Evolutionary conservation across 768 basidiomycete species (phyloP), one percentile per base, ranked within the genome.

Genomic region (Psilocybe cyanescens): DNA sequence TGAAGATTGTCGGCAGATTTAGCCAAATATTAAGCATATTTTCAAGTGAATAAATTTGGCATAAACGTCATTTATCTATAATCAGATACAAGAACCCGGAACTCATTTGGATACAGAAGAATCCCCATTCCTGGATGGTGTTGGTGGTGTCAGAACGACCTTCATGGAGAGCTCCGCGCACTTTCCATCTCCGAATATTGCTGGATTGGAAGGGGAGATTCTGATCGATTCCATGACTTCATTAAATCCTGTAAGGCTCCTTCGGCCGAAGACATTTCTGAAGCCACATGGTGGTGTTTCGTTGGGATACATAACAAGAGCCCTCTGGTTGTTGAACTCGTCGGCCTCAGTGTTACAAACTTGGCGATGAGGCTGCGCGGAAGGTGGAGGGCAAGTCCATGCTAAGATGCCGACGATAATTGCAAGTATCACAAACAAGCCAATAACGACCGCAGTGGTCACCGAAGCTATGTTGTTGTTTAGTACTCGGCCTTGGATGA

Each of bases 91-190:
- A 39, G 8, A 14, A 39, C 37, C 37, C 7, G 14, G 14, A 14
- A 14, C 14, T 44, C 14, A 44, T 5, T n/a, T 44, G 14, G 41
- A 44, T 5, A 5, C 7, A 44, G 14, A 55, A 45, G 29, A 14
- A 17, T 39, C 35, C 7, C 19, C 53, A 2, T 39, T 45, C 45
- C 50, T 63, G 29, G 67, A 66, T 1, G 75, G 75, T 14, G 74
- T 75, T 24, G 75, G 75, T 11, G 75, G 75, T 48, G 75, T 76
- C 31, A 76, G 55, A 59, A 71, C 62, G n/a, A 75, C 67, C 48
- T 68, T 70, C 37, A 76, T 66, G 1, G 63, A 61, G 28, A 57
- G 58, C 44, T 68, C 67, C 30, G 55, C 57, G 33, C 65, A 60
- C 44, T 68, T 64, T 47, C 58, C 62, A 47, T 65, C 55, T 57